These are phyloP conservation scores for Ophiostoma sp. DNA, from an alignment of 2,329 filamentous ascomycete species.

Conservation along the genomic window DNA sequence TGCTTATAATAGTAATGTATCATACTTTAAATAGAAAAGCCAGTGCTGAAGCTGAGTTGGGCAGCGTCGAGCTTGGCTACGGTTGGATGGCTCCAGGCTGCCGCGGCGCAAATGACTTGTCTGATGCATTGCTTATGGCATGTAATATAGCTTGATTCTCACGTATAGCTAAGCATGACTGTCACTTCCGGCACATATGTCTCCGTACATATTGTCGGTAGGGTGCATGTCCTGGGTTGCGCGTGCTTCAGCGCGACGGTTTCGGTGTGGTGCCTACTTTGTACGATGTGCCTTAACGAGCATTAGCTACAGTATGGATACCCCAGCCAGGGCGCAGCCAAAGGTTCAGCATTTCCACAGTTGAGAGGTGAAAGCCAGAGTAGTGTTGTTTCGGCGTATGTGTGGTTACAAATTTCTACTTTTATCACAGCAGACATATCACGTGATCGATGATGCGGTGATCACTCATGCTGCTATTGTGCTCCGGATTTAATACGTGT, in stretches of 20 bases:
- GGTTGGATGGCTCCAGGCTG: background rate
- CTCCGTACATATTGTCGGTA: background rate
- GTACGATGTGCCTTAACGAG: background rate
- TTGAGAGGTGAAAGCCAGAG: background rate
- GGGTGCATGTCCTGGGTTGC: background rate
- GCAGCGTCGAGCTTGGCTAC: background rate
- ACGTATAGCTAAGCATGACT: background rate
- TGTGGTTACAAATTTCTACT: no score
- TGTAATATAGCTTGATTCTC: background rate
- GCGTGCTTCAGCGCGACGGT: background rate
- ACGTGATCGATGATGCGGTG: background rate
- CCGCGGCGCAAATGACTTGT: background rate
- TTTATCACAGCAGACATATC: no score
- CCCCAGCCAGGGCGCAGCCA: background rate
- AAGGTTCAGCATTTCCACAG: background rate
- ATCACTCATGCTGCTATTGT: background rate
- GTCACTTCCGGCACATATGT: background rate
- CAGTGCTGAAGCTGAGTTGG: background rate
- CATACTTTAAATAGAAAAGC: slow-evolving; percentile 7
- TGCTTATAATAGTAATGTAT: background rate
- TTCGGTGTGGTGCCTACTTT: background rate
- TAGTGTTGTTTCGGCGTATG: background rate
- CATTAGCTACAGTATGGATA: background rate
- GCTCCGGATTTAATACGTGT: no score
- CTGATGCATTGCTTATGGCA: background rate